Base-by-base conservation (phyloP, 176 grass and related monocot species). In the Oryza rufipogon region DNA sequence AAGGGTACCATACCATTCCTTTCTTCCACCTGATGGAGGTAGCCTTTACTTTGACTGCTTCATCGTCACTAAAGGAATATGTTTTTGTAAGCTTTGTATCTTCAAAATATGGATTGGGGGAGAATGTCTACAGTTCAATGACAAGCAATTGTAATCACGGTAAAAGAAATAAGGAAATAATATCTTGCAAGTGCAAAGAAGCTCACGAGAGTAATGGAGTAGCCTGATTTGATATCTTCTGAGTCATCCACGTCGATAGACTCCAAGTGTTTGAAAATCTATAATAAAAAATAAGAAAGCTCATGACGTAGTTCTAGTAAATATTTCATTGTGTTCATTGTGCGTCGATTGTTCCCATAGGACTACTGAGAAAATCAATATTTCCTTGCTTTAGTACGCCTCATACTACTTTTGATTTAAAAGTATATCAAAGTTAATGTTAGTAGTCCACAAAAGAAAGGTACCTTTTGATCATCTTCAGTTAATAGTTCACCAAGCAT, bases 191-290 rank as follows among this genome's bases (percentile, higher is more conserved):
- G 65, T 82, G 68, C 80, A 73, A 74, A 32, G 19, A 71, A 80
- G 68, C 84, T 90, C 84, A 94, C 95, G 25, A 97, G 82, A 82
- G 87, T 85, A 76, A 97, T 91, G 19, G 89, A 97, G 81, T 89
- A 97, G 81, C 90, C 90, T 41, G 90, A 94, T 77, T 97, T 97
- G 69, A 94, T 79, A 87, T 97, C 95, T 83, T 97, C 87, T 64
- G 75, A 94, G 20, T 95, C 95, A 56, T 94, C 90, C 68, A 97
- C 90, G 82, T 91, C 83, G 12, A 97, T 76, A 81, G 92, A 94
- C 30, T 71, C 87, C 88, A 97, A 84, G 49, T 91, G 86, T 66
- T 97, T 97, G 77, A 94, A 94, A 86, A 97, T 93, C 95, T 97
- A 74, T 8, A 87, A 71, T 20, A 42, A 46, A 81, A 66, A 66